Percentiles rank a stretch among this genome's conserved stretches.
These are phyloP conservation scores for Coemansia umbellata DNA, from an alignment of 192 early-diverging fungal species.

Conservation along the genomic window DNA sequence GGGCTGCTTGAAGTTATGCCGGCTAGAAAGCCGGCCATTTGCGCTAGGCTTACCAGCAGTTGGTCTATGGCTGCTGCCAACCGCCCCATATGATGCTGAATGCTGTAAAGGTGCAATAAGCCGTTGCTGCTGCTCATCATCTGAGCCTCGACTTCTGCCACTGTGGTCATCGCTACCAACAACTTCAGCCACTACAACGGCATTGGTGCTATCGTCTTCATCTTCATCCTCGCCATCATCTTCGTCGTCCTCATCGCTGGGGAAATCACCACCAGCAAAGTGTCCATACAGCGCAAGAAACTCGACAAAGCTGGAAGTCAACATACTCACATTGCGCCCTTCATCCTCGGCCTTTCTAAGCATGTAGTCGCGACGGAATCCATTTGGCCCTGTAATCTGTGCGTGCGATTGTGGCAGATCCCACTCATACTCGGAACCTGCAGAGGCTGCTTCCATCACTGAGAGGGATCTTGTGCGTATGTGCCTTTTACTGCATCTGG, in stretches of 20 bases:
- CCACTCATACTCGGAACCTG: conserved; percentile 42
- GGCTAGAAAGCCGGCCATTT: background rate
- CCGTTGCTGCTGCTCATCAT: background rate
- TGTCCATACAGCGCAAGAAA: conserved; percentile 88
- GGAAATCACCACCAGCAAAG: conserved; percentile 88
- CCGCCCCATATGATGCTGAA: background rate
- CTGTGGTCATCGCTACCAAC: background rate
- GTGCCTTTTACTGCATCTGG: conserved; percentile 8
- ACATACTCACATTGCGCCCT: conserved; percentile 57
- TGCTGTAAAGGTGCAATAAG: background rate
- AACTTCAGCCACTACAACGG: background rate
- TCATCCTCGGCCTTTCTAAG: conserved; percentile 60
- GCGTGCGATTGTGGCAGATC: conserved; percentile 46
- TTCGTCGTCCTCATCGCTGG: conserved; percentile 68
- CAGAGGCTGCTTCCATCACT: conserved; percentile 2
- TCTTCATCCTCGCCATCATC: conserved; percentile 14
- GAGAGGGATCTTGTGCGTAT: conserved; percentile 20
- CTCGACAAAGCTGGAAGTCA: conserved; percentile 88
- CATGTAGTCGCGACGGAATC: conserved; percentile 83
- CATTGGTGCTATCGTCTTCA: background rate
- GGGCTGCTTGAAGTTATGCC: background rate
- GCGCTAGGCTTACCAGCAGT: background rate
- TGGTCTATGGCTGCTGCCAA: background rate
- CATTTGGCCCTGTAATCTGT: conserved; percentile 68
- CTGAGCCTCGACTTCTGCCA: background rate